Base-by-base conservation (phyloP, 345 rosid genomes). In the Murraya paniculata region DNA sequence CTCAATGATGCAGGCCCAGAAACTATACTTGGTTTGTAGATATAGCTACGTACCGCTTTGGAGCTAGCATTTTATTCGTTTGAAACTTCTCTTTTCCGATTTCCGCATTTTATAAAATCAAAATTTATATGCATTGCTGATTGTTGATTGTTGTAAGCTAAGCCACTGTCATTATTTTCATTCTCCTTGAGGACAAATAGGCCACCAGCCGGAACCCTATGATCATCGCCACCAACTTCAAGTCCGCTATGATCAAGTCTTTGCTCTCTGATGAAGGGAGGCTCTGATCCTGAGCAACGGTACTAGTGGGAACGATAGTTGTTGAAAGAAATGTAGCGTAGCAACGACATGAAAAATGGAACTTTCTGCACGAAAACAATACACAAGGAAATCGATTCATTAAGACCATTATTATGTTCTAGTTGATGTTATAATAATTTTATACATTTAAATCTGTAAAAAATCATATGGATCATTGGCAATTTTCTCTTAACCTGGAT, bases 261-360 rank as follows among this genome's bases (percentile, higher is more conserved):
- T 33, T 73, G 18, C 38, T 78, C 79, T 39, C 45, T 58, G 68
- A 78, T 55, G 21, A 72, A 22, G 7, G 69, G 41, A 57, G 81
- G 72, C 22, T 27, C 64, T 39, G 80, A 61, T 30, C 38, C 64
- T 35, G 78, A 58, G 67, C 80, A 80, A 19, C 69, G 61, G 33
- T 72, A 78, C 64, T 82, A 82, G 81, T 71, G 82, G 19, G 83
- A 77, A 58, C 79, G 82, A 60, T 81, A 83, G 79, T 78, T 81
- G 78, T 11, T 41, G 50, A 83, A 73, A 25, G 85, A 86, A 1
- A 81, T 39, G 74, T 82, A 77, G 58, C 82, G 76, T 2, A 62
- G 73, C 89, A 85, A 80, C 57, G 79, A 55, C 85, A 86, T 86
- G 68, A 82, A 84, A 18, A 19, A 19, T 36, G 89, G 87, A 36